Percentiles rank a stretch among this genome's conserved stretches.
phyloP scores from a whole-genome alignment of 805 yeast genomes.

The Candida golubevii region DNA sequence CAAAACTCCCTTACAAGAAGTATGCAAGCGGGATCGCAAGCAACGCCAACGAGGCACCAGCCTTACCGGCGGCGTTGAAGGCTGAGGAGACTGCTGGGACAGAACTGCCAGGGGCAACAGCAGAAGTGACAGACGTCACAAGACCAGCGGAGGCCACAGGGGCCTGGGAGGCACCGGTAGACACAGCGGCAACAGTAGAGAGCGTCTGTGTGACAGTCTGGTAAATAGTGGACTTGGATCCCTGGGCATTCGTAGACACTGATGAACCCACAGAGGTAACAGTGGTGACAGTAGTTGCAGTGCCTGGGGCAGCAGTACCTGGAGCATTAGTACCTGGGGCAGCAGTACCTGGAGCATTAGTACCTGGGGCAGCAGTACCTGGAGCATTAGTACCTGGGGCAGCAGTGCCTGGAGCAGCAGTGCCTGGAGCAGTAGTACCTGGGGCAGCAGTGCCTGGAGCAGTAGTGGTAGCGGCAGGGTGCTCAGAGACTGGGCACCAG shows the following conservation, averaged over 20 bases:
- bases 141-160: not conserved
- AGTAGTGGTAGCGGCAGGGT: conserved; percentile 21
- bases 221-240: not conserved
- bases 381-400: conserved; percentile 16
- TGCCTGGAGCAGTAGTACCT: conserved; percentile 15
- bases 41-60: conserved; percentile 27
- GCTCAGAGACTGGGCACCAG: conserved; percentile 29
- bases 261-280: conserved; percentile 1
- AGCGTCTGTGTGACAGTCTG: not conserved
- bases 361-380: too few species aligned
- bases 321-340: not conserved
- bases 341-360: not conserved
- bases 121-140: not conserved
- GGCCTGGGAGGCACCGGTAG: conserved; percentile 1
- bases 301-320: conserved; percentile 2
- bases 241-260: conserved; percentile 5
- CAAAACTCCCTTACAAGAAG: conserved; percentile 24
- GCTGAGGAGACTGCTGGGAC: conserved; percentile 11
- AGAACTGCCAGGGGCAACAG: conserved; percentile 1
- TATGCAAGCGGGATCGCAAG: conserved; percentile 33
- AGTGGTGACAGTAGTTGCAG: not conserved
- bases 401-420: conserved; percentile 13
- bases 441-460: conserved; percentile 14
- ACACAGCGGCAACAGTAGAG: conserved; percentile 3
- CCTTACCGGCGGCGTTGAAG: conserved; percentile 18